A percentile compares a stretch with the other conserved stretches of the same genome.
Evolutionary conservation across 192 early-diverging fungal genomes (phyloP).

Genomic region (Jimgerdemannia lactiflua): DNA sequence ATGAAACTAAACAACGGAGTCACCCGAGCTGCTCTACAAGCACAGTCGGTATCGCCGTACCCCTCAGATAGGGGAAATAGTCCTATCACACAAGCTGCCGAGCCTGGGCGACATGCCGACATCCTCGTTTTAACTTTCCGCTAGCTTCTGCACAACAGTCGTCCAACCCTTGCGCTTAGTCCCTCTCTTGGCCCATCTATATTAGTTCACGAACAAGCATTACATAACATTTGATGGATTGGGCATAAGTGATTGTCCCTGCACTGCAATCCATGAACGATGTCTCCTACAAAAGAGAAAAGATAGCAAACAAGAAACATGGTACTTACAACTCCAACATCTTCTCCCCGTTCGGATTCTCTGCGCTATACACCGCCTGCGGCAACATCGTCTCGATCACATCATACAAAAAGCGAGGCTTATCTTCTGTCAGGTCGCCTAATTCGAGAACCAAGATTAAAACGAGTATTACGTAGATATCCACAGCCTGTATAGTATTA

Average conservation of each 20-base stretch:
- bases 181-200: constrained; percentile 49
- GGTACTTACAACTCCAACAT: constrained; percentile 78
- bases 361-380: constrained; percentile 59
- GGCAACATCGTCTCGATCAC: constrained; percentile 92
- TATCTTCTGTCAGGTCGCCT: constrained; percentile 63
- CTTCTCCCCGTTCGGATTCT: constrained; percentile 59
- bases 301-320: background rate
- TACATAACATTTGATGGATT: background rate
- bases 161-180: constrained; percentile 50
- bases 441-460: background rate
- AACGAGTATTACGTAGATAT: background rate
- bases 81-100: background rate
- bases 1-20: too few species aligned
- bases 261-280: background rate
- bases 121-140: background rate
- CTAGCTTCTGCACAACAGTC: constrained; percentile 37
- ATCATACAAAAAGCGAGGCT: constrained; percentile 82
- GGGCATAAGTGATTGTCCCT: background rate
- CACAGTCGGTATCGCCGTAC: background rate
- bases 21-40: background rate
- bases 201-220: constrained; percentile 1
- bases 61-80: background rate
- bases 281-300: background rate
- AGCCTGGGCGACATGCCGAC: background rate
- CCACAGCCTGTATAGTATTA: background rate